Conservation (phyloP, 805 yeast species). For the Saccharomycopsis malanga region DNA sequence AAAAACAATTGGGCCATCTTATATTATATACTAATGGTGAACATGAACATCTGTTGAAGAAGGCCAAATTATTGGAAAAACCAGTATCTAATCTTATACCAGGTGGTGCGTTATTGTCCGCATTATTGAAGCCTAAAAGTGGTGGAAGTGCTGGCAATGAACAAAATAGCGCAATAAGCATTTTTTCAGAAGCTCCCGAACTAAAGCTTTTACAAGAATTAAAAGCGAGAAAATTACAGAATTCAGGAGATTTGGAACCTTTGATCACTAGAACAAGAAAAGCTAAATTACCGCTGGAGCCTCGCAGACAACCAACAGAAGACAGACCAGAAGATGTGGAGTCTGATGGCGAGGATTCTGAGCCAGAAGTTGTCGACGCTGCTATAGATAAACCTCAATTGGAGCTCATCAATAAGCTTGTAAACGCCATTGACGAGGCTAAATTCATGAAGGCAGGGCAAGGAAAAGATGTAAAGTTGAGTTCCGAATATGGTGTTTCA, state of each 20-base stretch:
- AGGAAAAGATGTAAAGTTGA: conserved; percentile 26
- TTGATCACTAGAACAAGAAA: background rate
- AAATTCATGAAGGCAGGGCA: conserved; percentile 7
- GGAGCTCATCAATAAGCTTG: conserved; percentile 40
- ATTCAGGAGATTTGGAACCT: background rate
- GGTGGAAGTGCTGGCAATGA: background rate
- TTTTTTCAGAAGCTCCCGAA: conserved; percentile 11
- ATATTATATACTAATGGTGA: conserved; percentile 6
- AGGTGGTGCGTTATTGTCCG: conserved; percentile 17
- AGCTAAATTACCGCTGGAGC: background rate
- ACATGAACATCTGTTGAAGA: conserved; percentile 17
- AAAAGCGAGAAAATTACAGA: conserved; percentile 7
- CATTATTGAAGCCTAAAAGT: conserved; percentile 11
- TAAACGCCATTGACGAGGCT: conserved; percentile 38
- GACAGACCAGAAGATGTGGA: conserved; percentile 2
- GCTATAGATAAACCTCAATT: conserved; percentile 47
- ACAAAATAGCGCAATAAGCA: conserved; percentile 9
- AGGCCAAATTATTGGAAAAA: conserved; percentile 15
- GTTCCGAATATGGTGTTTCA: conserved; percentile 44
- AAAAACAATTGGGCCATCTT: conserved; percentile 8
- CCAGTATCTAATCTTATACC: conserved; percentile 9
- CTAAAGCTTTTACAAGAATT: conserved; percentile 14
- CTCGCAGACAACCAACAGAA: background rate
- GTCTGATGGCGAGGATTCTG: conserved; percentile 33
- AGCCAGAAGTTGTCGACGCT: conserved; percentile 29